phyloP scores from a whole-genome alignment of 495 filamentous ascomycete genomes.

The Aspergillus egyptiacus region DNA sequence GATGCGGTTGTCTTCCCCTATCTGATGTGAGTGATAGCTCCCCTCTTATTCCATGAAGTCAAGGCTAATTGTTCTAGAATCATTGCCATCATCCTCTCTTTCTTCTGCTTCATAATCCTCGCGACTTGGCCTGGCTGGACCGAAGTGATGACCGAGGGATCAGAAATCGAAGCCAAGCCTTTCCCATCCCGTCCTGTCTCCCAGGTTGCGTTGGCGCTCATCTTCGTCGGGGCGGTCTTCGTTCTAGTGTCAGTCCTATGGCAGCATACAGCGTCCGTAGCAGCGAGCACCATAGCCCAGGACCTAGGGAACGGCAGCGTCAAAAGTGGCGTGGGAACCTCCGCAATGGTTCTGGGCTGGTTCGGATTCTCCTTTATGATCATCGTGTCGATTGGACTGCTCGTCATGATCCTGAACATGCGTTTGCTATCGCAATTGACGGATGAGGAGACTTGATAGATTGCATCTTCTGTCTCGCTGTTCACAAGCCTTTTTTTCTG shows the following conservation, averaged over 20 bases:
- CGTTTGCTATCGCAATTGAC: constrained; percentile 55
- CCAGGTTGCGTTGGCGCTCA: constrained; percentile 59
- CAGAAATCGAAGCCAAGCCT: constrained; percentile 56
- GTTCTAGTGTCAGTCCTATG: constrained; percentile 65
- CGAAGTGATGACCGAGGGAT: constrained; percentile 52
- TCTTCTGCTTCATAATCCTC: constrained; percentile 63
- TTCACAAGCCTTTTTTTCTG: too few species aligned
- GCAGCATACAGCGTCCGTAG: constrained; percentile 90
- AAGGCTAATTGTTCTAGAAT: constrained; percentile 40
- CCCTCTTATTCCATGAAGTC: background rate
- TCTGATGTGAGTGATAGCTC: constrained; percentile 46
- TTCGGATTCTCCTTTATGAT: constrained; percentile 90
- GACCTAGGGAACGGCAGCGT: constrained; percentile 94
- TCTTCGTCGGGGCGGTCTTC: constrained; percentile 62
- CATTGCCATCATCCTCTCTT: constrained; percentile 63
- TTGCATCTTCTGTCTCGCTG: too few species aligned
- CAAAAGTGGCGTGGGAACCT: constrained; percentile 78
- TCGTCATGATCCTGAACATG: constrained; percentile 95
- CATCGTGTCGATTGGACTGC: constrained; percentile 85
- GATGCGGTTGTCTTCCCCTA: constrained; percentile 67
- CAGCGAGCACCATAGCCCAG: constrained; percentile 85
- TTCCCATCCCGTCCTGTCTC: constrained; percentile 65
- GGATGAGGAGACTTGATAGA: constrained; percentile 31
- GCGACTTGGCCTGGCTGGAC: constrained; percentile 71
- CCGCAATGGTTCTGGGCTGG: constrained; percentile 95